These are phyloP conservation scores for Chenopodium suecicum DNA, from an alignment of 148 eudicot genomes.

Conservation along the genomic window DNA sequence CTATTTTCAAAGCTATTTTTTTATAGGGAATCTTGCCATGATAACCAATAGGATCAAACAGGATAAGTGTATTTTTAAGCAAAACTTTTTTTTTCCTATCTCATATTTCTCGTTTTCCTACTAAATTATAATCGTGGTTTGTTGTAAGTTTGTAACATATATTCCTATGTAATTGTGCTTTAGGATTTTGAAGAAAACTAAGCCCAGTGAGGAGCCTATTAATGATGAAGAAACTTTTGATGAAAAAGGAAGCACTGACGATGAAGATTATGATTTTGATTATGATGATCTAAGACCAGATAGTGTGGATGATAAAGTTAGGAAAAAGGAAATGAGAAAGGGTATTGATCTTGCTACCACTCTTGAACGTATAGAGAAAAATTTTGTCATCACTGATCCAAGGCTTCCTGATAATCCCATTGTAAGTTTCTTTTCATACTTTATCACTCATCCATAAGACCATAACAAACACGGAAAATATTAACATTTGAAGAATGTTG, in stretches of 20 bases:
- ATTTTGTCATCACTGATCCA: conserved; percentile 98
- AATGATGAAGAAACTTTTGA: conserved; percentile 35
- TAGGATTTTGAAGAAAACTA: conserved; percentile 77
- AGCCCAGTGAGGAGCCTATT: conserved; percentile 44
- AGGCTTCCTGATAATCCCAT: conserved; percentile 99
- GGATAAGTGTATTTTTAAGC: neutral
- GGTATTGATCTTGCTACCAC: conserved; percentile 99
- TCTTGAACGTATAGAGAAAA: conserved; percentile 98
- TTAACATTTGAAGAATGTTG: neutral
- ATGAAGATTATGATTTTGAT: conserved; percentile 38
- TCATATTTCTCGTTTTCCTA: neutral
- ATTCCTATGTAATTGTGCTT: conserved; percentile 11
- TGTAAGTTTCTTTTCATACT: conserved; percentile 44
- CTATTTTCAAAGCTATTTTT: neutral
- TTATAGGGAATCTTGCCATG: neutral
- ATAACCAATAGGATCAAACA: neutral
- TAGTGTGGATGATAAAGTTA: conserved; percentile 87
- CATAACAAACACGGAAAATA: neutral
- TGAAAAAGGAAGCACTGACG: conserved; percentile 23
- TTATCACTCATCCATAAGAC: neutral
- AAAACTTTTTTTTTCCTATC: neutral
- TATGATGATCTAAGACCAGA: conserved; percentile 63
- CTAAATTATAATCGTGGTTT: neutral
- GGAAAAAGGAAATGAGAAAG: conserved; percentile 94
- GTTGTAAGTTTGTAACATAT: neutral